phyloP scores from a whole-genome alignment of 2,329 filamentous ascomycete genomes.

The Lasiodiplodia citricola region DNA sequence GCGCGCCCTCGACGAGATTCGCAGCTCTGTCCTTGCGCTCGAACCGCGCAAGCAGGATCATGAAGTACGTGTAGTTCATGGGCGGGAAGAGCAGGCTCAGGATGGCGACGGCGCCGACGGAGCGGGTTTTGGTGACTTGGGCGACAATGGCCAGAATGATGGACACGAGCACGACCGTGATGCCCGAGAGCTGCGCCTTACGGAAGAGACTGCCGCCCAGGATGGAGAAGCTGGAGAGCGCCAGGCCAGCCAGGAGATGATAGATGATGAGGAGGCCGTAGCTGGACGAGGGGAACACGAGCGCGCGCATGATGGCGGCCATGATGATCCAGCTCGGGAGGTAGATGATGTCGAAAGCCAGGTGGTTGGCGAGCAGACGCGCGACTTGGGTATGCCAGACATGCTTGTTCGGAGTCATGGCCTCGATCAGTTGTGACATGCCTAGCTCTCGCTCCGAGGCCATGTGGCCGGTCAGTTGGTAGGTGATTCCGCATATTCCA shows the following conservation, averaged over 20 bases:
- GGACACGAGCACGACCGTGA: constrained; percentile 73
- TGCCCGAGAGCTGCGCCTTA: constrained; percentile 86
- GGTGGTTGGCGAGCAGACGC: constrained; percentile 77
- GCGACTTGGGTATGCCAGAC: constrained; percentile 79
- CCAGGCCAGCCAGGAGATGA: constrained; percentile 76
- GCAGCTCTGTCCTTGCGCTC: constrained; percentile 67
- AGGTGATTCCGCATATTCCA: constrained; percentile 79
- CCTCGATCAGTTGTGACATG: constrained; percentile 86
- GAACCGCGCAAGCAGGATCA: constrained; percentile 76
- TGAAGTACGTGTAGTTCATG: constrained; percentile 86
- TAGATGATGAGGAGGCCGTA: constrained; percentile 59
- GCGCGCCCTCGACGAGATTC: constrained; percentile 67
- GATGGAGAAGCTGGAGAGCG: constrained; percentile 80
- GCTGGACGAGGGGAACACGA: constrained; percentile 57
- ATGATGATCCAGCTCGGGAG: constrained; percentile 82
- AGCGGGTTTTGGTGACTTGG: constrained; percentile 70
- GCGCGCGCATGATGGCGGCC: constrained; percentile 68
- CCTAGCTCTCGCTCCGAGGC: constrained; percentile 85
- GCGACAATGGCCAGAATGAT: constrained; percentile 81
- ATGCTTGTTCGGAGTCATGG: constrained; percentile 81
- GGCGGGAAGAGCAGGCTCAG: constrained; percentile 81
- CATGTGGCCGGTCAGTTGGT: constrained; percentile 85
- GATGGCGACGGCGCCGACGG: constrained; percentile 68
- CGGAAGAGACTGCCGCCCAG: constrained; percentile 84
- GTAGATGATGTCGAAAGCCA: constrained; percentile 81